Evolutionary conservation across 805 yeast genomes (phyloP), one percentile per base, ranked within the genome.

Genomic region (Blastobotrys robertii): DNA sequence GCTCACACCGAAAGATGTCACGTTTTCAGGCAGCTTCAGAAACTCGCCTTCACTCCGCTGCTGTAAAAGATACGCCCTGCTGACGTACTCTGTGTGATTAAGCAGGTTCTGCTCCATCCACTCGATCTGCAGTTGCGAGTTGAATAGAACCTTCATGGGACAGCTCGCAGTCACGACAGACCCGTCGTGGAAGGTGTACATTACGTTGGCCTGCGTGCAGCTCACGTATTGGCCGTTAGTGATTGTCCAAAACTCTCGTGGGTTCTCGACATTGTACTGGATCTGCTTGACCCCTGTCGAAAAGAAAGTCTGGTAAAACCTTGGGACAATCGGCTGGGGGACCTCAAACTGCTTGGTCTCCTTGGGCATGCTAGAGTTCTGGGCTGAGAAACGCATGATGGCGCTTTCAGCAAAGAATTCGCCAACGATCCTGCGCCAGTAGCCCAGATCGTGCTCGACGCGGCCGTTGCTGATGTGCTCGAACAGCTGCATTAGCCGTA

Each of bases 101-200:
- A 67, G 68, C 3, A 72, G 60, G 19, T 72, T 73, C 48, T 81
- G 64, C 53, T 84, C 94, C 35, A 81, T 58, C 76, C 83, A 81
- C 50, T 84, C 94, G 25, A 86, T 73, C 49, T 74, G 72, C 47
- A 84, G 64, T 41, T 70, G 73, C 29, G 79, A 66, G 54, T 76
- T 79, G 63, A 85, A 73, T 5, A 76, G 66, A 8, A 83, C 74
- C 48, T 77, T 76, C 34, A 79, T 61, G 13, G 74, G 74, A 0
- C 90, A 84, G 44, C 68, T 67, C 38, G 80, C 72, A 8, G 74
- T 70, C 7, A 83, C 76, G 50, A 72, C 71, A 2, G 88, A 78
- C 0, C 92, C 94, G 60, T 84, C 94, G 2, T 65, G 60, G 55
- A 77, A 83, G 58, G 73, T 68, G 50, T 70, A 73, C 12, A 72